Evolutionary conservation across 495 filamentous ascomycete species (phyloP), one percentile per base, ranked within the genome.

Genomic region (Hypoxylon cercidicola): DNA sequence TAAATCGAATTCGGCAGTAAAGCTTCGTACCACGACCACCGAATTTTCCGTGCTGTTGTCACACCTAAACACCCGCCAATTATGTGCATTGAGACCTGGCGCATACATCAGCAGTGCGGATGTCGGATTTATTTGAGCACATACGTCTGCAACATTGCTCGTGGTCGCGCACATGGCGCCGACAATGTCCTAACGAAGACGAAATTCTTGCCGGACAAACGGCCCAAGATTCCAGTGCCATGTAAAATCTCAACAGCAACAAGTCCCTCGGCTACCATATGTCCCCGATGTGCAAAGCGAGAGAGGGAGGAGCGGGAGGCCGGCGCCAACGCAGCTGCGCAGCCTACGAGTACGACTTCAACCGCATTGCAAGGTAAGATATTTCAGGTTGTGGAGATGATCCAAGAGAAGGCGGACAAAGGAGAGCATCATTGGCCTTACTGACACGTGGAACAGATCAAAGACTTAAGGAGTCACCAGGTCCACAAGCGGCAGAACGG

Each of bases 81-180:
- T 40, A 73, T 73, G 71, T 73, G 71, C 23, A 30, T 62, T 55
- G 68, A 73, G n/a, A 19, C 66, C 28, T 67, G 56, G 35, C 59
- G 47, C 16, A 50, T 37, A 18, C 71, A 52, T 18, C 52, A 20
- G n/a, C 41, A 46, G 0, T 75, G 73, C 62, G 39, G 52, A 20
- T 69, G 72, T 47, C 62, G 48, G 30, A 39, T 51, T 18, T 76
- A 71, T 47, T 72, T 74, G 48, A 72, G 70, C 62, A 73, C 70
- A 5, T 55, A 6, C 16, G 37, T 19, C 43, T 73, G 71, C 40
- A 10, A 37, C 9, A 12, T 57, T 8, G 62, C 58, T 3, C 32
- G 20, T 10, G 34, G 66, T 47, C 21, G 45, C 23, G 20, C 10
- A 0, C 52, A 62, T 1, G 51, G 28, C 0, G 62, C 37, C 7